These are phyloP conservation scores for Corymbia citriodora DNA, from an alignment of 441 rosid genomes.

Conservation along the genomic window DNA sequence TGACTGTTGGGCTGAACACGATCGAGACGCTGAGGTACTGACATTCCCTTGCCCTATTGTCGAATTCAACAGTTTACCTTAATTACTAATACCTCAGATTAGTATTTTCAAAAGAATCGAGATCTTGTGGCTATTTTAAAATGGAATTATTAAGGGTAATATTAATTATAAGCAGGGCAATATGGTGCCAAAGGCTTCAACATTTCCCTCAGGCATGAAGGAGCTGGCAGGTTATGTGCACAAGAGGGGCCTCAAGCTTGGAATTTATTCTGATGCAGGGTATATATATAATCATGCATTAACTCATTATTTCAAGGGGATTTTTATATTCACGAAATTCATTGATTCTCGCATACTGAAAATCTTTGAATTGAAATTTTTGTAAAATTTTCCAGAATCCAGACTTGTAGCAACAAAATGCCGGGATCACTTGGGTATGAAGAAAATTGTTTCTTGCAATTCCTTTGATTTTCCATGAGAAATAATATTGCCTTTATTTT, in stretches of 20 bases:
- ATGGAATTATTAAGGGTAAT: no score
- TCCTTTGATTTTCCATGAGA: not conserved
- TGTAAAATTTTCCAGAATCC: constrained; percentile 20
- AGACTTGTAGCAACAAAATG: constrained; percentile 52
- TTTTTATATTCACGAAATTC: not conserved
- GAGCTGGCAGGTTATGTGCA: constrained; percentile 60
- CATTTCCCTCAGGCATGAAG: constrained; percentile 60
- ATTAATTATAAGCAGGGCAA: constrained; percentile 26
- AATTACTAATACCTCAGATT: not conserved
- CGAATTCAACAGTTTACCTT: not conserved
- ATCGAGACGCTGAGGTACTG: constrained; percentile 20
- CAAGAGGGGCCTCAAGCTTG: constrained; percentile 54
- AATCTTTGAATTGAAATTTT: not conserved
- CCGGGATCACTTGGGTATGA: constrained; percentile 62
- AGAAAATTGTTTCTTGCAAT: constrained; percentile 2
- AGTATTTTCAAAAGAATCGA: not conserved
- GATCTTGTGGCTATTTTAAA: not conserved
- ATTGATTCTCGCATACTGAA: not conserved
- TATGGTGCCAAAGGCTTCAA: constrained; percentile 37
- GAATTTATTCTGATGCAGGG: constrained; percentile 70
- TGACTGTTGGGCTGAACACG: constrained; percentile 42
- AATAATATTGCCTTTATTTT: not conserved
- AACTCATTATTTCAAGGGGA: not conserved
- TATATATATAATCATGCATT: constrained; percentile 7
- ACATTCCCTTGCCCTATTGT: not conserved